Percentiles rank a stretch among this genome's conserved stretches.
phyloP scores from a whole-genome alignment of 2,329 filamentous ascomycete genomes.

The Beauveria caledonica region DNA sequence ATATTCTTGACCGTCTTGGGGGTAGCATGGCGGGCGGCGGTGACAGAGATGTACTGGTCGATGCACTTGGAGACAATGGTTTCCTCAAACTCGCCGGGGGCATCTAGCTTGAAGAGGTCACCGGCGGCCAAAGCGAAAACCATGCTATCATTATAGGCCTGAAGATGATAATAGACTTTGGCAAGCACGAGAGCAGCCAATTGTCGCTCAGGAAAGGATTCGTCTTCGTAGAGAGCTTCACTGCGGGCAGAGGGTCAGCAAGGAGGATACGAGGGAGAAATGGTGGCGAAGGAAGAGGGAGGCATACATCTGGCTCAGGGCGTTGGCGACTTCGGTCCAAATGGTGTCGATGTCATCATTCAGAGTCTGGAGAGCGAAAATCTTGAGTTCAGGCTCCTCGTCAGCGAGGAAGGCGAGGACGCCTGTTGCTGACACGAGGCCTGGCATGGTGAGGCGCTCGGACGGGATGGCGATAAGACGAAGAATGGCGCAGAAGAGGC shows the following conservation, averaged over 20 bases:
- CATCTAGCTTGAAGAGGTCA: constrained; percentile 87
- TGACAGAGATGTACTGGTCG: constrained; percentile 88
- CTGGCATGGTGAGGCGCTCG: constrained; percentile 59
- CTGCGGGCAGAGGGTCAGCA: constrained; percentile 37
- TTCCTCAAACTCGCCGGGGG: constrained; percentile 91
- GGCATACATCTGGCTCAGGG: constrained; percentile 81
- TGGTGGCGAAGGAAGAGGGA: not conserved
- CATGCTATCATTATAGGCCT: constrained; percentile 99
- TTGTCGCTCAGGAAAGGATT: constrained; percentile 85
- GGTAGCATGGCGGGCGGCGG: constrained; percentile 41
- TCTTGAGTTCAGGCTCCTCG: constrained; percentile 86
- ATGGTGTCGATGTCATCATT: constrained; percentile 95
- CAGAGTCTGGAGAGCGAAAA: constrained; percentile 89
- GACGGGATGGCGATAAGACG: not conserved
- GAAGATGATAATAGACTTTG: constrained; percentile 98
- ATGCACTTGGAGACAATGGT: constrained; percentile 98
- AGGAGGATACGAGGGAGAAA: not conserved
- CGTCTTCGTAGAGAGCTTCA: constrained; percentile 96
- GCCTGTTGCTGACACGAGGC: constrained; percentile 87
- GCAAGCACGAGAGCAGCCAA: constrained; percentile 89
- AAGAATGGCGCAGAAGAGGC: not conserved
- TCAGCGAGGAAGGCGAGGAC: constrained; percentile 93
- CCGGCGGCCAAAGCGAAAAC: constrained; percentile 91
- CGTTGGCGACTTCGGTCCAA: constrained; percentile 93
- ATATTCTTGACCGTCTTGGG: constrained; percentile 34